Evolutionary conservation across 164 flowering plant genomes (phyloP).

Genomic region (Annona squamosa): DNA sequence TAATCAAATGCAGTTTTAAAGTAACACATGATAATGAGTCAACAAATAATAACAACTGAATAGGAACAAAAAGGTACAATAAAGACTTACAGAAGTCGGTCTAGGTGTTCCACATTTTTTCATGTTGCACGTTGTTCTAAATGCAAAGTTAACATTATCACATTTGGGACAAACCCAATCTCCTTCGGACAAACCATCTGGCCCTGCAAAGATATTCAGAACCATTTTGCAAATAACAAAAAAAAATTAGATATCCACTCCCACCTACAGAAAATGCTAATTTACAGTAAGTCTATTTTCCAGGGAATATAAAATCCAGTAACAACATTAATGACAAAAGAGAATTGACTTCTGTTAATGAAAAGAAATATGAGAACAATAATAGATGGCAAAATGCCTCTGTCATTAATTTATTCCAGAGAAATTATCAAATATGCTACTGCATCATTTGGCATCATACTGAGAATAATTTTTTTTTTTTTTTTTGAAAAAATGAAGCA

Average conservation of each 20-base stretch:
- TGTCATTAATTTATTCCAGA: no score
- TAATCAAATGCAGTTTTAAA: background rate
- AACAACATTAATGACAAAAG: background rate
- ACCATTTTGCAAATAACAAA: background rate
- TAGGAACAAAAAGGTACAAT: background rate
- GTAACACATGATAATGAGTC: background rate
- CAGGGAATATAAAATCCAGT: background rate
- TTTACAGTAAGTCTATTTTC: background rate
- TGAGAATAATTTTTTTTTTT: no score
- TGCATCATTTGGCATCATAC: no score
- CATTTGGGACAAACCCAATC: conserved; percentile 51
- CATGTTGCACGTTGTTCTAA: conserved; percentile 41
- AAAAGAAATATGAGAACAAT: background rate
- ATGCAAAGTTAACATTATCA: conserved; percentile 42
- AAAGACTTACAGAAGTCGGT: conserved; percentile 28
- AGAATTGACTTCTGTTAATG: background rate
- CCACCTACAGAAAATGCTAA: background rate
- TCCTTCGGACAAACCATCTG: conserved; percentile 39
- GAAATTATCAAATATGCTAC: no score
- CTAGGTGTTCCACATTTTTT: conserved; percentile 40
- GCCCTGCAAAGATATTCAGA: conserved; percentile 23
- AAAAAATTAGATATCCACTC: no score
- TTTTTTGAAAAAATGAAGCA: background rate
- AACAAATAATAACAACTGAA: background rate
- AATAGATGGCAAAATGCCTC: background rate